Conservation (phyloP, 2,329 filamentous ascomycete genomes). For the Colletotrichum ledebouriae region DNA sequence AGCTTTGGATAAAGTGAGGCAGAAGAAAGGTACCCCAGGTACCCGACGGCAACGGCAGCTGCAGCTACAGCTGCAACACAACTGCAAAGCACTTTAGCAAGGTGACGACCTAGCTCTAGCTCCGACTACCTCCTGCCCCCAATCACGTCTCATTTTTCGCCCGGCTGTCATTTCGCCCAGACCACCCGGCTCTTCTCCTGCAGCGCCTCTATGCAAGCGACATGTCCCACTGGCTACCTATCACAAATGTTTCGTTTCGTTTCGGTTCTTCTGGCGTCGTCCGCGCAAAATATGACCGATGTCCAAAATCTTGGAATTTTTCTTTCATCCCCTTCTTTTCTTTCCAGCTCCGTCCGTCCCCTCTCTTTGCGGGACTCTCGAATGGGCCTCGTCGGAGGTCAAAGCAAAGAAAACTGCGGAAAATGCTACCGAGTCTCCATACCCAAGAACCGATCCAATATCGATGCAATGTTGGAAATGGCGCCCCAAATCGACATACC, state of each 20-base stretch:
- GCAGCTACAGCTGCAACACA: constrained; percentile 4
- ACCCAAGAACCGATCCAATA: not conserved
- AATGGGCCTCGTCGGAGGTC: constrained; percentile 12
- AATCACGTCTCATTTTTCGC: constrained; percentile 9
- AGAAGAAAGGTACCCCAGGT: not conserved
- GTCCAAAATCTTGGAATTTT: not conserved
- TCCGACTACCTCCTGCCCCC: not conserved
- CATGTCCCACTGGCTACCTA: constrained; percentile 10
- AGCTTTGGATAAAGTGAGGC: not conserved
- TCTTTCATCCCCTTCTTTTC: not conserved
- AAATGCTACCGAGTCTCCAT: constrained; percentile 7
- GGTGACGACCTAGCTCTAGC: no score
- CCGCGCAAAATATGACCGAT: constrained; percentile 18
- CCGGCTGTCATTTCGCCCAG: constrained; percentile 31
- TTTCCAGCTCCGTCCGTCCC: not conserved
- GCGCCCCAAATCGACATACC: not conserved
- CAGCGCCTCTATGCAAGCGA: constrained; percentile 25
- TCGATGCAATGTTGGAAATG: constrained; percentile 2
- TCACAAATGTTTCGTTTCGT: constrained; percentile 37
- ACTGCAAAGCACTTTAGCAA: constrained; percentile 9
- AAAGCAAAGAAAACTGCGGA: constrained; percentile 21
- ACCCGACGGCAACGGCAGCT: not conserved
- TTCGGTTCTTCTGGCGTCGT: constrained; percentile 34
- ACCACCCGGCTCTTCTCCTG: constrained; percentile 36
- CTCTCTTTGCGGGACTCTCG: constrained; percentile 17